Evolutionary conservation across 257 asterid species (phyloP).

Genomic region (Hygrophila difformis): DNA sequence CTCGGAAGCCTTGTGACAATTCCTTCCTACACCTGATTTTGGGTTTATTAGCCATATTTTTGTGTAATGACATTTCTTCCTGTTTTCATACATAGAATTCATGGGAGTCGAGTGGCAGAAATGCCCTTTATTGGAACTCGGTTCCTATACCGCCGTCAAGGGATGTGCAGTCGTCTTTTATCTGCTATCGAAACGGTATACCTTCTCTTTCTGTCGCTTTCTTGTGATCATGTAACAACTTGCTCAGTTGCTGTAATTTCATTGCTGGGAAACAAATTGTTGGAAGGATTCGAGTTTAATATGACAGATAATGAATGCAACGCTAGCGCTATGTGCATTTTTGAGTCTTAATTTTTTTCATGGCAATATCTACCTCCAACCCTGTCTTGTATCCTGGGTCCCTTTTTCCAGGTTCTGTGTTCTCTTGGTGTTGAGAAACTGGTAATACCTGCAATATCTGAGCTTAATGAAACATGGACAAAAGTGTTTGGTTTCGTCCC

Average conservation of each 20-base stretch:
- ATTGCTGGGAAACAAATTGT: not conserved
- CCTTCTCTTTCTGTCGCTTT: slow-evolving; percentile 16
- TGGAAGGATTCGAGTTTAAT: not conserved
- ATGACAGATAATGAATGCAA: not conserved
- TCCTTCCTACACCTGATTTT: too few species aligned
- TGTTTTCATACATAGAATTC: slow-evolving; percentile 44
- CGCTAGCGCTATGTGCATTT: not conserved
- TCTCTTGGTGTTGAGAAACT: slow-evolving; percentile 61
- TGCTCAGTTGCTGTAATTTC: slow-evolving; percentile 8
- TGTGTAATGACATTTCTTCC: not conserved
- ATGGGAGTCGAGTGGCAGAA: slow-evolving; percentile 80
- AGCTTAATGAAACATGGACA: slow-evolving; percentile 82
- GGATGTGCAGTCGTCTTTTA: slow-evolving; percentile 83
- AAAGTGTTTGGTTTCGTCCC: slow-evolving; percentile 59
- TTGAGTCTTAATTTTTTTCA: not conserved
- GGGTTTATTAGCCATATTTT: slow-evolving; percentile 1
- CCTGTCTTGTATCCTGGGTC: slow-evolving; percentile 8
- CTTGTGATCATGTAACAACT: slow-evolving; percentile 7
- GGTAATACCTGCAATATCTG: slow-evolving; percentile 81
- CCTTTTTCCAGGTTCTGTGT: slow-evolving; percentile 46
- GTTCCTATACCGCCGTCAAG: slow-evolving; percentile 65
- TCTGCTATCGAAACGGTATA: slow-evolving; percentile 64
- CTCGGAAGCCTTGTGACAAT: too few species aligned
- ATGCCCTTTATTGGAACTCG: slow-evolving; percentile 99
- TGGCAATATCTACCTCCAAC: not conserved